Percentiles rank a stretch among this genome's conserved stretches.
These are phyloP conservation scores for Leptographium radiaticola DNA, from an alignment of 2,329 filamentous ascomycete species.

Conservation along the genomic window DNA sequence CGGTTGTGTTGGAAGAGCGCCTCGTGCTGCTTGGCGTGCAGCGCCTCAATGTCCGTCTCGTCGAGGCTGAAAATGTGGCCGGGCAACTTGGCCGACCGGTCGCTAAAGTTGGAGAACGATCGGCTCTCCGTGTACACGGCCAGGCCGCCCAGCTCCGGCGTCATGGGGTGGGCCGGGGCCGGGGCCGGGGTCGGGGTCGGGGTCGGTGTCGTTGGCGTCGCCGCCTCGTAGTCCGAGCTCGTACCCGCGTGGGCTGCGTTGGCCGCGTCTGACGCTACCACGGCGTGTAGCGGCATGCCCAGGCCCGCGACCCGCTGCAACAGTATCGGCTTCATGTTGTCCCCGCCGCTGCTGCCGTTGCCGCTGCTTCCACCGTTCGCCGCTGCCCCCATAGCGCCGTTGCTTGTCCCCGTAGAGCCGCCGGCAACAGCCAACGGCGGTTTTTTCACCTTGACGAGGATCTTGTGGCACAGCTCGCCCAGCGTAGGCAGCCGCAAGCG, in stretches of 20 bases:
- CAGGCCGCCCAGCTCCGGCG: slow-evolving; percentile 56
- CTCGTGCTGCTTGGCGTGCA: slow-evolving; percentile 48
- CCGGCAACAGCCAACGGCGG: slow-evolving; percentile 19
- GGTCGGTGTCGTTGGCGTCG: not conserved
- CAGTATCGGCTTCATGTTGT: not conserved
- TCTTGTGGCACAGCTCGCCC: slow-evolving; percentile 61
- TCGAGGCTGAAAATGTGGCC: slow-evolving; percentile 77
- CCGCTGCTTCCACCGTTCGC: slow-evolving; percentile 4
- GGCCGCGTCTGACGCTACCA: not conserved
- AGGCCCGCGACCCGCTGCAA: slow-evolving; percentile 5
- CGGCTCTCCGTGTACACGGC: slow-evolving; percentile 82
- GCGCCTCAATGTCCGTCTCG: slow-evolving; percentile 58
- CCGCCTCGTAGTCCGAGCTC: slow-evolving; percentile 25
- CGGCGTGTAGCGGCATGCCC: slow-evolving; percentile 17
- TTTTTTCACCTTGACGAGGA: slow-evolving; percentile 71
- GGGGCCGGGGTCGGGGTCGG: not conserved
- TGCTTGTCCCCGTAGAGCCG: not conserved
- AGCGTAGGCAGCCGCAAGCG: slow-evolving; percentile 52
- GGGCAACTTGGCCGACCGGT: slow-evolving; percentile 45
- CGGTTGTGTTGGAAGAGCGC: slow-evolving; percentile 82
- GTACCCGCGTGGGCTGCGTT: slow-evolving; percentile 18
- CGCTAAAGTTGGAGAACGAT: slow-evolving; percentile 60
- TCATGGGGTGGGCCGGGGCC: slow-evolving; percentile 32
- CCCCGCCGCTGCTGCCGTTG: not conserved
- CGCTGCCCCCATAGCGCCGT: not conserved